Percentiles rank a stretch among this genome's conserved stretches.
phyloP scores from a whole-genome alignment of 768 basidiomycete genomes.

The Tephrocybe sp. region DNA sequence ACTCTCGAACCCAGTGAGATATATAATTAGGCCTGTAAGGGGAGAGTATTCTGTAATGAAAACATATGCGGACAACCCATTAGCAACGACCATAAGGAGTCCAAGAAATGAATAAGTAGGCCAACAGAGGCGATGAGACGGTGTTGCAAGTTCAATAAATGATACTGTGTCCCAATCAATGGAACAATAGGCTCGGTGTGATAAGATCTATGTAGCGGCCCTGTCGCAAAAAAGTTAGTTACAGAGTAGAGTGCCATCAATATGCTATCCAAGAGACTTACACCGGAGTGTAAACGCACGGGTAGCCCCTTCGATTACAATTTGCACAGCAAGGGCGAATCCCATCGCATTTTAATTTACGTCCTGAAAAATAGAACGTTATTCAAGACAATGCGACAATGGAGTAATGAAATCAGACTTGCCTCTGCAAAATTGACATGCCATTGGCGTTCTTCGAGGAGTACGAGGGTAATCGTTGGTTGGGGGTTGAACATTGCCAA shows the following conservation, averaged over 20 bases:
- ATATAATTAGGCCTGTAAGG: background rate
- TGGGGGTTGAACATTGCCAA: slow-evolving; percentile 4
- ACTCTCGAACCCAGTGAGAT: background rate
- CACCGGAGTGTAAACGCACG: slow-evolving; percentile 66
- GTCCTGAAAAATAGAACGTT: slow-evolving; percentile 36
- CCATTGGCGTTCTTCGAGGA: slow-evolving; percentile 59
- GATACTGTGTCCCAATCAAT: background rate
- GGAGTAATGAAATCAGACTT: slow-evolving; percentile 13
- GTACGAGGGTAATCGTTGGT: slow-evolving; percentile 17
- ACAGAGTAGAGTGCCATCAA: background rate
- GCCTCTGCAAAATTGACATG: slow-evolving; percentile 75
- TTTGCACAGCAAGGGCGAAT: slow-evolving; percentile 60
- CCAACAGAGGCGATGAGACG: background rate
- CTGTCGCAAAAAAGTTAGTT: background rate
- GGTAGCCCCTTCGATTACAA: slow-evolving; percentile 56
- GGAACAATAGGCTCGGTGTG: no score
- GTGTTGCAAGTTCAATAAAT: background rate
- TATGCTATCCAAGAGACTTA: slow-evolving; percentile 31
- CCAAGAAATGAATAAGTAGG: slow-evolving; percentile 2
- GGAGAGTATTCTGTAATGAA: background rate
- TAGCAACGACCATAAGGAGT: background rate
- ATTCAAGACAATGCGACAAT: background rate
- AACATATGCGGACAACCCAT: background rate
- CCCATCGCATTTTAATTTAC: slow-evolving; percentile 76
- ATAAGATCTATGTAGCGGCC: background rate